Percentiles rank a stretch among this genome's conserved stretches.
Conservation (phyloP, 495 filamentous ascomycete genomes). For the Geoglossum glabrum region DNA sequence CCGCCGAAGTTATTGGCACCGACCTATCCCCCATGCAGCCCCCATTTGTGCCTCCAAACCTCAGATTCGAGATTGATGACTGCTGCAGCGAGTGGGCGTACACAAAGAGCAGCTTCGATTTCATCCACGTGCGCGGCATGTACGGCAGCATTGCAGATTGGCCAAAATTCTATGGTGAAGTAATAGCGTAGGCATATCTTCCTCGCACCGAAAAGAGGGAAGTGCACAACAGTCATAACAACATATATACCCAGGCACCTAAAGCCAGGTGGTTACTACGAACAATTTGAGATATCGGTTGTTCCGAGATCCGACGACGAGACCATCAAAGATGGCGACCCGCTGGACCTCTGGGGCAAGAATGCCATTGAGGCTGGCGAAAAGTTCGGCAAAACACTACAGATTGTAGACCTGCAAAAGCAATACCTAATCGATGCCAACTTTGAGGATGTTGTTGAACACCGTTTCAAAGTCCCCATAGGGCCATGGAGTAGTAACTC, state of each 20-base stretch:
- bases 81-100: conserved; percentile 11
- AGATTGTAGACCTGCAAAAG: conserved; percentile 23
- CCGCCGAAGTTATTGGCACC: not conserved
- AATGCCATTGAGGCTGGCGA: conserved; percentile 31
- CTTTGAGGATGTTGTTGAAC: conserved; percentile 38
- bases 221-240: too few species aligned
- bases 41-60: conserved; percentile 6
- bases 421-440: conserved; percentile 23
- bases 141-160: conserved; percentile 15
- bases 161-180: conserved; percentile 5
- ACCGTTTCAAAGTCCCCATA: conserved; percentile 40
- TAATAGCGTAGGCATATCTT: too few species aligned
- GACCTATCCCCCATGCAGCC: conserved; percentile 4
- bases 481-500: conserved; percentile 47
- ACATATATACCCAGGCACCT: too few species aligned
- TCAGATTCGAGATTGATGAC: conserved; percentile 15
- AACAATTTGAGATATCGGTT: conserved; percentile 1
- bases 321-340: conserved; percentile 2
- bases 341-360: conserved; percentile 26
- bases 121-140: conserved; percentile 18
- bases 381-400: conserved; percentile 27
- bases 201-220: too few species aligned
- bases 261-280: not conserved
- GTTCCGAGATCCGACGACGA: conserved; percentile 10
- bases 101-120: conserved; percentile 12